Evolutionary conservation across 192 early-diverging fungal species (phyloP).

Genomic region (Gigaspora rosea): DNA sequence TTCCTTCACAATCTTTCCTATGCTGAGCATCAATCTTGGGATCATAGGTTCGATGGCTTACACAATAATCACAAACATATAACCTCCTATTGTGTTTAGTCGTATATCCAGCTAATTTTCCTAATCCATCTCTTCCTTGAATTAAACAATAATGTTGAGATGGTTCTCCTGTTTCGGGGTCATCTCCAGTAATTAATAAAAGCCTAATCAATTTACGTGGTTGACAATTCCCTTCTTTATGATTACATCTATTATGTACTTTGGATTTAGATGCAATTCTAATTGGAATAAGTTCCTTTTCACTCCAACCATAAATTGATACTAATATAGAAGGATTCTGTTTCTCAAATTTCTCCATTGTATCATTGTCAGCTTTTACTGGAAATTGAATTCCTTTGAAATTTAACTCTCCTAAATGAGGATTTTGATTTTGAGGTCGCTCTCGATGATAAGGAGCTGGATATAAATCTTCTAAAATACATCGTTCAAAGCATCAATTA

Average conservation of each 20-base stretch:
- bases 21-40: no score
- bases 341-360: background rate
- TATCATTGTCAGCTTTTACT: conserved; percentile 18
- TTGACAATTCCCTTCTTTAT: background rate
- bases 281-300: no score
- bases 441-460: conserved; percentile 3
- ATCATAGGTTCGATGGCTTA: no score
- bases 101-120: conserved; percentile 16
- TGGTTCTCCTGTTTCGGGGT: conserved; percentile 10
- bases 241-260: no score
- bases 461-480: background rate
- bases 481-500: background rate
- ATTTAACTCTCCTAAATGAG: conserved; percentile 5
- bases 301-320: no score
- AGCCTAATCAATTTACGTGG: conserved; percentile 6
- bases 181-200: conserved; percentile 9
- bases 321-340: no score
- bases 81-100: background rate
- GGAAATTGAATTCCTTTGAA: background rate
- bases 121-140: conserved; percentile 7
- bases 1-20: no score
- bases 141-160: background rate
- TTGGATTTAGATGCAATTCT: no score
- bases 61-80: background rate
- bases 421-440: background rate